Percentiles rank a stretch among this genome's conserved stretches.
These are phyloP conservation scores for Ceratobasidium sp. DNA, from an alignment of 1,284 basidiomycete genomes.

Conservation along the genomic window DNA sequence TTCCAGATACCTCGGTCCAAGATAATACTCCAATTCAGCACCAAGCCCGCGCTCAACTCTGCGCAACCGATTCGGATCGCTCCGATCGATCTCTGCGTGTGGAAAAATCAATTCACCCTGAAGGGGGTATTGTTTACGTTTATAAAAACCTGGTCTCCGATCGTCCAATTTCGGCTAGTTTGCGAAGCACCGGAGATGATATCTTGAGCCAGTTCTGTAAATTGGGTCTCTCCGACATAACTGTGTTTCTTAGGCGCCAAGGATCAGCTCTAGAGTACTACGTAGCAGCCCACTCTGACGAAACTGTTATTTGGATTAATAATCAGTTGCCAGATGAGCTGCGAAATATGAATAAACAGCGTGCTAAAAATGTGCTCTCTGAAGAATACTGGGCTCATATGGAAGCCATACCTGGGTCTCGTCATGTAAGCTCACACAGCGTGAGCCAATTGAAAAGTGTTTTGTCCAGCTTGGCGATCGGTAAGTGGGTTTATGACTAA, in stretches of 20 bases:
- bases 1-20: too few relatives aligned
- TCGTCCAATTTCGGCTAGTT: neutral
- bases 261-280: neutral
- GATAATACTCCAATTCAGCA: too few relatives aligned
- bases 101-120: too few relatives aligned
- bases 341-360: neutral
- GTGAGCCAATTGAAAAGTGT: neutral
- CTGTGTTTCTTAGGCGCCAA: neutral
- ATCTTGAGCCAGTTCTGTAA: neutral
- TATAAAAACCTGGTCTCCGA: neutral
- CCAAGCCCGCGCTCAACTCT: too few relatives aligned
- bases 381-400: conserved; percentile 18
- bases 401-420: conserved; percentile 24
- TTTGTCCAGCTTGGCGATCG: neutral
- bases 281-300: neutral
- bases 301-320: too few relatives aligned
- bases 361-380: neutral
- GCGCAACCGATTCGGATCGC: too few relatives aligned
- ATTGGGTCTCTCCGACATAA: neutral
- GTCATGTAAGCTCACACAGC: too few relatives aligned
- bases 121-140: neutral
- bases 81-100: too few relatives aligned
- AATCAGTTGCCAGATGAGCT: neutral
- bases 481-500: too few relatives aligned
- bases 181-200: neutral